Percentiles rank a stretch among this genome's conserved stretches.
These are phyloP conservation scores for Strobilomyces dryophilus DNA, from an alignment of 768 basidiomycete species.

Conservation along the genomic window DNA sequence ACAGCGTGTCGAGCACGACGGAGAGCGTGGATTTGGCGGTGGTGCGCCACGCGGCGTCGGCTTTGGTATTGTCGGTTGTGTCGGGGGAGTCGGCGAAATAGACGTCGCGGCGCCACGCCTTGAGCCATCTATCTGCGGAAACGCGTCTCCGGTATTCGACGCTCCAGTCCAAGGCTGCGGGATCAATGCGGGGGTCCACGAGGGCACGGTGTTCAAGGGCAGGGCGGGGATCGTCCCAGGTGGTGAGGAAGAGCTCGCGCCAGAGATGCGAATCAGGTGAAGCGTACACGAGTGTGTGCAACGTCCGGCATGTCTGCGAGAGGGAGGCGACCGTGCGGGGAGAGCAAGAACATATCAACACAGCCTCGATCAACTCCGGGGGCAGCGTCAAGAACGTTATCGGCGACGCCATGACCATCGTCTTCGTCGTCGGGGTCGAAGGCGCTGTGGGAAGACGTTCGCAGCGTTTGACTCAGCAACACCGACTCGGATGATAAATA, in stretches of 20 bases:
- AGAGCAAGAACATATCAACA: slow-evolving; percentile 27
- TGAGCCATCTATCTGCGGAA: slow-evolving; percentile 20
- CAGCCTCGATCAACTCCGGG: slow-evolving; percentile 38
- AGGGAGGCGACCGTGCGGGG: slow-evolving; percentile 35
- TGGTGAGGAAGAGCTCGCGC: slow-evolving; percentile 44
- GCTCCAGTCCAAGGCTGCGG: slow-evolving; percentile 21
- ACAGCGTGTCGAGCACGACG: slow-evolving; percentile 32
- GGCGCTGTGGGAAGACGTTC: not conserved
- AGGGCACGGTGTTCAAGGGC: slow-evolving; percentile 25
- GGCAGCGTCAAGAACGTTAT: slow-evolving; percentile 27
- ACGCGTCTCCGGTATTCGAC: slow-evolving; percentile 23
- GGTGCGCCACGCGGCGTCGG: not conserved
- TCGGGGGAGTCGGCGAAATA: too few species aligned
- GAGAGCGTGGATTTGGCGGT: slow-evolving; percentile 20
- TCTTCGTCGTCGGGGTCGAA: not conserved
- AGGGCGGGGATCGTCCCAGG: slow-evolving; percentile 48
- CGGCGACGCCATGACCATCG: not conserved
- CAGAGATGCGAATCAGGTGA: slow-evolving; percentile 39
- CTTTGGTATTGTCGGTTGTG: not conserved
- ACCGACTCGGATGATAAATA: not conserved
- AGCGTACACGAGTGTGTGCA: slow-evolving; percentile 35
- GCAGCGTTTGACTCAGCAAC: not conserved
- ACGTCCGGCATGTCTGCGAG: slow-evolving; percentile 33
- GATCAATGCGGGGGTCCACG: slow-evolving; percentile 22
- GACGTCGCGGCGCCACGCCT: slow-evolving; percentile 20